These are phyloP conservation scores for Phytophthora syringae DNA, from an alignment of 352 stramenopile species.

Conservation along the genomic window DNA sequence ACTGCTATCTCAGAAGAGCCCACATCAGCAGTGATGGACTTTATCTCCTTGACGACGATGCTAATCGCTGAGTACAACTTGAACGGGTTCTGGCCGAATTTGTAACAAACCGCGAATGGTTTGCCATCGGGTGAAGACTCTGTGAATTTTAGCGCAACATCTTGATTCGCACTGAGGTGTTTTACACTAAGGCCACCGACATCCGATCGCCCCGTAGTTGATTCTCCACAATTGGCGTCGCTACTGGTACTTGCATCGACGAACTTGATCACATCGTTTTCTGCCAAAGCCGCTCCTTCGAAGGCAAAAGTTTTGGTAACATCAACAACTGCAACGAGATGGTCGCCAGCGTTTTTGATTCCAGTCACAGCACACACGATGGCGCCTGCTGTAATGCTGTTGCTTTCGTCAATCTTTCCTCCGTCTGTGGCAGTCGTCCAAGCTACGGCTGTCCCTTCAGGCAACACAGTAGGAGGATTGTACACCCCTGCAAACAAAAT, in stretches of 20 bases:
- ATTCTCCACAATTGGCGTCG: slow-evolving; percentile 57
- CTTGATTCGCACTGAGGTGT: slow-evolving; percentile 26
- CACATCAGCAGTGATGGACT: slow-evolving; percentile 32
- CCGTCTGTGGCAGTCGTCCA: slow-evolving; percentile 48
- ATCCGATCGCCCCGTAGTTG: slow-evolving; percentile 51
- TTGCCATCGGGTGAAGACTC: slow-evolving; percentile 46
- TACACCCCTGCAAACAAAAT: slow-evolving; percentile 47
- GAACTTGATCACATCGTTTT: slow-evolving; percentile 67
- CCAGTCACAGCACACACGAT: slow-evolving; percentile 47
- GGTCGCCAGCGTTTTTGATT: slow-evolving; percentile 50
- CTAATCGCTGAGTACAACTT: slow-evolving; percentile 57
- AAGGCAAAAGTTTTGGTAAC: slow-evolving; percentile 59
- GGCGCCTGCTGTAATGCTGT: slow-evolving; percentile 35
- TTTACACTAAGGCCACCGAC: slow-evolving; percentile 50
- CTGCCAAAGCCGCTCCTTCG: slow-evolving; percentile 43
- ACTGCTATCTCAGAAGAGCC: slow-evolving; percentile 54
- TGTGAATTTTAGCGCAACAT: slow-evolving; percentile 45
- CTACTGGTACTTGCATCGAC: slow-evolving; percentile 61
- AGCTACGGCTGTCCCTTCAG: slow-evolving; percentile 19
- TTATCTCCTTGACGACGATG: slow-evolving; percentile 65
- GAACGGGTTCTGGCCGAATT: slow-evolving; percentile 74
- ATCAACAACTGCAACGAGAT: slow-evolving; percentile 55
- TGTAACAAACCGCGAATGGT: slow-evolving; percentile 71
- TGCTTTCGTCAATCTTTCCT: slow-evolving; percentile 53
- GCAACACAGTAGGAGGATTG: slow-evolving; percentile 53